These are phyloP conservation scores for Diospyros lotus DNA, from an alignment of 148 eudicot genomes.

Conservation along the genomic window DNA sequence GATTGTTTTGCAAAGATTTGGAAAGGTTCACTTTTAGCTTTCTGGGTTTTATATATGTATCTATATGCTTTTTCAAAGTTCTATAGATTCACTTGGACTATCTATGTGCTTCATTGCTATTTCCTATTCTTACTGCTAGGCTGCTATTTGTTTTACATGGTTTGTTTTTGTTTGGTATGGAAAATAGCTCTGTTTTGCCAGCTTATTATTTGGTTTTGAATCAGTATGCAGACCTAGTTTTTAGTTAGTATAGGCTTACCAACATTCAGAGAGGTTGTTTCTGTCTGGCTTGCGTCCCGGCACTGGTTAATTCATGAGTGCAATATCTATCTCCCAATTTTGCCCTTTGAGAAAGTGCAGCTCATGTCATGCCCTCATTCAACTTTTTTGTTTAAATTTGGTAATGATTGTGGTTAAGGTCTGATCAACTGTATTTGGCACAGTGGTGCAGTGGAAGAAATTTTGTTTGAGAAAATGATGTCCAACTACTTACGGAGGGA, in stretches of 20 bases:
- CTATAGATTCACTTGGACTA: not conserved
- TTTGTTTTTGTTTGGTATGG: not conserved
- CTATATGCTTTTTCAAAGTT: not conserved
- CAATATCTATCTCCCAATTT: not conserved
- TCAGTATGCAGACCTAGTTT: not conserved
- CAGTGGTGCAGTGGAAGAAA: not conserved
- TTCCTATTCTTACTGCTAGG: not conserved
- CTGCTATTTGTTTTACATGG: not conserved
- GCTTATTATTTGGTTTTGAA: not conserved
- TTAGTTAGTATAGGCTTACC: not conserved
- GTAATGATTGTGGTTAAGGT: not conserved
- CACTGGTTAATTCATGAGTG: not conserved
- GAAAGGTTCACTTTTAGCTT: conserved; percentile 58
- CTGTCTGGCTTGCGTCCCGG: not conserved
- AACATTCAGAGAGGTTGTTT: not conserved
- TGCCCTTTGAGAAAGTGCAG: not conserved
- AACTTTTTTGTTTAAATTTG: conserved; percentile 1
- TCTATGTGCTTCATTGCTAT: not conserved
- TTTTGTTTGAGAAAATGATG: not conserved
- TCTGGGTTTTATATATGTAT: not conserved
- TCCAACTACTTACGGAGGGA: not conserved
- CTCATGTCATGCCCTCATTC: not conserved
- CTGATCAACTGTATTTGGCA: conserved; percentile 3
- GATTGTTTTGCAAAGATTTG: conserved; percentile 86
- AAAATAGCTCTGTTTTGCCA: not conserved